These are phyloP conservation scores for Blastobotrys americana DNA, from an alignment of 805 yeast species.

Conservation along the genomic window DNA sequence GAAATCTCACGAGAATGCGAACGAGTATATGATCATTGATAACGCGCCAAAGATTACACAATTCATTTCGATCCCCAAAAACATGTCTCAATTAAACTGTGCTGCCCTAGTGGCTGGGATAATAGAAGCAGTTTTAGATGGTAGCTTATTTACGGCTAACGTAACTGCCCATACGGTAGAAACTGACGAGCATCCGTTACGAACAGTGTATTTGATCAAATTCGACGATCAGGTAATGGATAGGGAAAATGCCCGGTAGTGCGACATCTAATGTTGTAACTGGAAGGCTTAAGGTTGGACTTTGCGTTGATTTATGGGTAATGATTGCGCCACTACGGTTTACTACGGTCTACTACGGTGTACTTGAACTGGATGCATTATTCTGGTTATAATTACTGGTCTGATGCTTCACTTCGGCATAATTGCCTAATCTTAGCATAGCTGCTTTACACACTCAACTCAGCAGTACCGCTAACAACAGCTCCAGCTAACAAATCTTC, in stretches of 20 bases:
- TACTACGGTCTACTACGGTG: background rate
- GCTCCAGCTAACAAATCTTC: constrained; percentile 20
- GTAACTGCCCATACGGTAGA: constrained; percentile 83
- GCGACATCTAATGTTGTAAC: background rate
- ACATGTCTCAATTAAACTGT: constrained; percentile 68
- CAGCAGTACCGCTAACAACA: constrained; percentile 12
- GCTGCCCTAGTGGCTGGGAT: constrained; percentile 81
- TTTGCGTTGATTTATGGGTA: too few species aligned
- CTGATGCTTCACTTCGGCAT: too few species aligned
- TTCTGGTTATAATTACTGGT: too few species aligned
- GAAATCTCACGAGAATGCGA: constrained; percentile 58
- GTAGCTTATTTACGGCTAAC: constrained; percentile 61
- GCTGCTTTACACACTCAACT: background rate
- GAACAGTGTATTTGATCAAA: constrained; percentile 71
- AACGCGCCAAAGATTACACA: constrained; percentile 63
- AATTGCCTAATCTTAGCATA: too few species aligned
- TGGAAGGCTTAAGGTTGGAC: too few species aligned
- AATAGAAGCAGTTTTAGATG: constrained; percentile 72
- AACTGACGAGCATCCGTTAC: constrained; percentile 45
- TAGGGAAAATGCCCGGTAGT: constrained; percentile 9
- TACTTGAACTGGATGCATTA: too few species aligned
- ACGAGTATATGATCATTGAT: constrained; percentile 74
- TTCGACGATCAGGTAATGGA: constrained; percentile 39
- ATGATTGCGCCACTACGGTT: background rate
- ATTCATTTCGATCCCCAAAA: constrained; percentile 71